Evolutionary conservation across 148 eudicot genomes (phyloP).

Genomic region (Amaranthus hypochondriacus): DNA sequence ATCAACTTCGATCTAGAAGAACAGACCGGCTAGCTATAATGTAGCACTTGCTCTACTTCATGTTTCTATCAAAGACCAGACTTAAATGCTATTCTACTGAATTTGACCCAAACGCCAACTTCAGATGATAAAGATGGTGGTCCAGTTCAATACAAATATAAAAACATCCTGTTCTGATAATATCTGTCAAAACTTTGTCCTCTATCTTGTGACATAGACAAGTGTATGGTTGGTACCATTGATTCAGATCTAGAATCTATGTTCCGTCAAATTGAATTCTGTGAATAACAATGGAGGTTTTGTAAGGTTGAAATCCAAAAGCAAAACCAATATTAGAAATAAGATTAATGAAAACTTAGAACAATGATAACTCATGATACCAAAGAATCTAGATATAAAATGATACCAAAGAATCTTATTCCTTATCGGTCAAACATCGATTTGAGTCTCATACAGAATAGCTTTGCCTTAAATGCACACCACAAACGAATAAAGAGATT

Average conservation of each 20-base stretch:
- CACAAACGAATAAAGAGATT: slow-evolving; percentile 25
- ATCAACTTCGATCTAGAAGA: not conserved
- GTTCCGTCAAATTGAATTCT: not conserved
- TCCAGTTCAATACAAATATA: slow-evolving; percentile 12
- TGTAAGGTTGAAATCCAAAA: not conserved
- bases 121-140: slow-evolving; percentile 22
- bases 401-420: slow-evolving; percentile 20
- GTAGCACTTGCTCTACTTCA: not conserved
- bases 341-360: not conserved
- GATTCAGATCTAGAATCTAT: slow-evolving; percentile 11
- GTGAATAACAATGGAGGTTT: not conserved
- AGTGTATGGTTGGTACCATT: slow-evolving; percentile 10
- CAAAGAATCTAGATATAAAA: too few relatives aligned
- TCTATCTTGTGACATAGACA: slow-evolving; percentile 19
- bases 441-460: slow-evolving; percentile 23
- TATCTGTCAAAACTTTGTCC: slow-evolving; percentile 16
- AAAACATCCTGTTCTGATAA: slow-evolving; percentile 21
- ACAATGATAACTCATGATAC: not conserved
- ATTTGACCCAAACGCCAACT: slow-evolving; percentile 26
- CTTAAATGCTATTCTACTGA: slow-evolving; percentile 18
- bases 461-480: slow-evolving; percentile 22
- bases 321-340: too few relatives aligned
- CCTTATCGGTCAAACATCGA: slow-evolving; percentile 17
- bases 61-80: not conserved
- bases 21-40: not conserved